Conservation (phyloP, 2,329 filamentous ascomycete genomes). For the Xylariomycetidae sp. region DNA sequence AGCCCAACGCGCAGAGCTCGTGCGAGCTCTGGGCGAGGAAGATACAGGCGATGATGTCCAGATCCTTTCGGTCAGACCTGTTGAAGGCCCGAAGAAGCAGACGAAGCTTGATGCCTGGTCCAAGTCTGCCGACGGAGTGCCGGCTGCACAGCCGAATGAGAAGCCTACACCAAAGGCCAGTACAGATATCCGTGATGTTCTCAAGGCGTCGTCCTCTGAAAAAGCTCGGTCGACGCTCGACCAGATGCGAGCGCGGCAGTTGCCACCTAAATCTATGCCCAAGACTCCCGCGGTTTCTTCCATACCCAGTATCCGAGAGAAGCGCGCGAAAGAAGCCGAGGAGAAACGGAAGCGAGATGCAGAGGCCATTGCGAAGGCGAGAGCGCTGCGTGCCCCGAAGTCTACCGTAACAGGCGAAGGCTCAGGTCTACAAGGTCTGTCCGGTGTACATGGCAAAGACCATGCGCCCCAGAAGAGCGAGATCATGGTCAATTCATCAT, state of each 20-base stretch:
- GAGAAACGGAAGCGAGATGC: slow-evolving; percentile 68
- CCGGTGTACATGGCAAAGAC: slow-evolving; percentile 68
- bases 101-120: slow-evolving; percentile 58
- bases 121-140: slow-evolving; percentile 37
- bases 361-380: slow-evolving; percentile 64
- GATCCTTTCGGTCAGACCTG: slow-evolving; percentile 36
- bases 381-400: slow-evolving; percentile 48
- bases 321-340: slow-evolving; percentile 67
- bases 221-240: slow-evolving; percentile 40
- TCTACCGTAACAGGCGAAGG: slow-evolving; percentile 65
- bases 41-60: slow-evolving; percentile 46
- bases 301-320: slow-evolving; percentile 60
- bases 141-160: slow-evolving; percentile 13
- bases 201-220: slow-evolving; percentile 37
- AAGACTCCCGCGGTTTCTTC: slow-evolving; percentile 32
- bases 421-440: slow-evolving; percentile 67
- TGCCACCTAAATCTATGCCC: slow-evolving; percentile 18
- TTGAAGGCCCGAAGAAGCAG: slow-evolving; percentile 44
- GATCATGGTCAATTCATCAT: slow-evolving; percentile 84
- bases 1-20: slow-evolving; percentile 78
- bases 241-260: slow-evolving; percentile 34
- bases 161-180: slow-evolving; percentile 28
- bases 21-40: slow-evolving; percentile 55
- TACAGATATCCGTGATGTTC: slow-evolving; percentile 41
- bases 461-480: slow-evolving; percentile 69